Conservation (phyloP, 768 basidiomycete genomes). For the Pleurotus tuber-regium region DNA sequence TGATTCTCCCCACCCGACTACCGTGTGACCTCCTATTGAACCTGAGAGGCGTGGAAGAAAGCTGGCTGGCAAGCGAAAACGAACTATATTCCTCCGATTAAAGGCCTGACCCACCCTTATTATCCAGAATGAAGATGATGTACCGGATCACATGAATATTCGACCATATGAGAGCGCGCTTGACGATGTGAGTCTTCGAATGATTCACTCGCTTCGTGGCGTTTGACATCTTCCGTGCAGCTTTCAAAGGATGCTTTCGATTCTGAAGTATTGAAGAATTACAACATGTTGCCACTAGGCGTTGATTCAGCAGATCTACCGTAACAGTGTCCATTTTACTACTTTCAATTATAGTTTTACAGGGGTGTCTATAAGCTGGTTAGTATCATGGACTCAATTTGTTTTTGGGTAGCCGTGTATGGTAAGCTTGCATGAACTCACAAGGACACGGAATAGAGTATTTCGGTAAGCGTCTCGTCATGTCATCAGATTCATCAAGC, state of each 20-base stretch:
- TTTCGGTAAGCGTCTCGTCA: too few species aligned
- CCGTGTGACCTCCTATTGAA: slow-evolving; percentile 68
- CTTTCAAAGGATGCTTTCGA: slow-evolving; percentile 55
- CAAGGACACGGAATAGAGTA: too few species aligned
- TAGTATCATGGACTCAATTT: too few species aligned
- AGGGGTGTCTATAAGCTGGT: too few species aligned
- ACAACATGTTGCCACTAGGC: slow-evolving; percentile 57
- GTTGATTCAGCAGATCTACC: slow-evolving; percentile 28
- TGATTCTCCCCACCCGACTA: slow-evolving; percentile 71
- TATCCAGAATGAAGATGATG: slow-evolving; percentile 47
- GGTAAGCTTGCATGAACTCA: too few species aligned
- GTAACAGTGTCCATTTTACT: slow-evolving; percentile 3
- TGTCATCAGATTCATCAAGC: too few species aligned
- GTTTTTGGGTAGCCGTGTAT: too few species aligned
- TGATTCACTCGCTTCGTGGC: slow-evolving; percentile 4
- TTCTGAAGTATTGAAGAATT: slow-evolving; percentile 41
- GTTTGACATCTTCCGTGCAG: slow-evolving; percentile 32
- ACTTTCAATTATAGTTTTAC: background rate
- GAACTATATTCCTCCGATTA: too few species aligned
- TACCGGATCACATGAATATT: slow-evolving; percentile 80
- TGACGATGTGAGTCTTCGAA: slow-evolving; percentile 53
- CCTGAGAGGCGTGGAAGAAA: slow-evolving; percentile 70
- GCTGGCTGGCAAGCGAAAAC: slow-evolving; percentile 44
- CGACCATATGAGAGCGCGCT: slow-evolving; percentile 54
- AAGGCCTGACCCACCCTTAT: too few species aligned